phyloP scores from a whole-genome alignment of 208 protist genomes.

The Angomonas desouzai region DNA sequence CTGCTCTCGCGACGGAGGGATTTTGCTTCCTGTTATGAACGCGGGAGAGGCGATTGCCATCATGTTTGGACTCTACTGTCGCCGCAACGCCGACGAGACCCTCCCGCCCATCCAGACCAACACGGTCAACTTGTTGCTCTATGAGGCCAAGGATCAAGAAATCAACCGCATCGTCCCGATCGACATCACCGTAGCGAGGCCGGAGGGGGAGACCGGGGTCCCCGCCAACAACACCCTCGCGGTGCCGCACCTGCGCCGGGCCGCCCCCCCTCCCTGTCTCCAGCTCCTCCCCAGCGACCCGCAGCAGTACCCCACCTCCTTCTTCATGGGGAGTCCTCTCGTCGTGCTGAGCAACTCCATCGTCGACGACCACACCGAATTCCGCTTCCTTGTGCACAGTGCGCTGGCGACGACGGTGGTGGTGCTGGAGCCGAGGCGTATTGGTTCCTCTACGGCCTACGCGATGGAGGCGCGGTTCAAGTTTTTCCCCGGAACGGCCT shows the following conservation, averaged over 20 bases:
- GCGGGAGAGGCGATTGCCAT: slow-evolving; percentile 68
- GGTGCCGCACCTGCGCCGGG: background rate
- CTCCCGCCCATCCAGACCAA: slow-evolving; percentile 59
- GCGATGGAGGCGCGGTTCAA: slow-evolving; percentile 74
- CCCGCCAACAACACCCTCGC: slow-evolving; percentile 8
- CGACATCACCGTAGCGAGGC: slow-evolving; percentile 64
- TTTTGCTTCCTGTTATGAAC: slow-evolving; percentile 70
- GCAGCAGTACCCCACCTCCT: slow-evolving; percentile 1
- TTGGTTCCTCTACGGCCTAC: slow-evolving; percentile 27
- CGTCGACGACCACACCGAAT: slow-evolving; percentile 65
- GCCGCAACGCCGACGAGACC: slow-evolving; percentile 31
- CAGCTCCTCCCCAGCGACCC: slow-evolving; percentile 5
- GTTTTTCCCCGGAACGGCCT: slow-evolving; percentile 70
- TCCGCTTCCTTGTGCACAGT: slow-evolving; percentile 59
- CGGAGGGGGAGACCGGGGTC: slow-evolving; percentile 39
- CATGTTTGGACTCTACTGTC: slow-evolving; percentile 50
- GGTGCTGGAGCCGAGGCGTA: slow-evolving; percentile 69
- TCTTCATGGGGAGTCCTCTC: slow-evolving; percentile 71
- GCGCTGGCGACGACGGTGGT: slow-evolving; percentile 57
- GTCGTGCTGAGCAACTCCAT: slow-evolving; percentile 64
- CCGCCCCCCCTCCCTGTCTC: slow-evolving; percentile 5
- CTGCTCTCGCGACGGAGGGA: slow-evolving; percentile 53
- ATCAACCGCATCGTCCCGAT: slow-evolving; percentile 77
- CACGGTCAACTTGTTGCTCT: slow-evolving; percentile 78
- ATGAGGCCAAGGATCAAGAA: slow-evolving; percentile 79